Evolutionary conservation across 2,329 filamentous ascomycete species (phyloP).

Genomic region (Apiospora pterosperma): DNA sequence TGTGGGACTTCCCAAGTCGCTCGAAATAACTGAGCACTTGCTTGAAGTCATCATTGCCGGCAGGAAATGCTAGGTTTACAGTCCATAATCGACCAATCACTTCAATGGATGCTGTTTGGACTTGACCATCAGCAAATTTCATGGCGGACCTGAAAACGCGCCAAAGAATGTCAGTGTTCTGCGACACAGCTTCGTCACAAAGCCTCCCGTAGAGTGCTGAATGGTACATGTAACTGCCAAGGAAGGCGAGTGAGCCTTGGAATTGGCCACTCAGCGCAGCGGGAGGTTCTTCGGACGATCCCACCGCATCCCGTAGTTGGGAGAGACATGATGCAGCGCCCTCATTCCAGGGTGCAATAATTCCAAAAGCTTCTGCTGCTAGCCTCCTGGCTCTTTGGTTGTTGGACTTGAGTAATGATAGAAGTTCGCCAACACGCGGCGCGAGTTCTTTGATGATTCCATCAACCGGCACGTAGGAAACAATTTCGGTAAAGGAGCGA

Average conservation of each 20-base stretch:
- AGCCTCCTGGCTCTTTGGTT: constrained; percentile 63
- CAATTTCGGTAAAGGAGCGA: constrained; percentile 22
- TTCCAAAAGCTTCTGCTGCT: constrained; percentile 70
- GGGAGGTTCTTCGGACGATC: constrained; percentile 19
- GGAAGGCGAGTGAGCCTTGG: constrained; percentile 25
- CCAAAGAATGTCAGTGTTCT: constrained; percentile 21
- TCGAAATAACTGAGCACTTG: constrained; percentile 39
- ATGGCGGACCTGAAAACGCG: constrained; percentile 15
- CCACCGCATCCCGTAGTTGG: constrained; percentile 24
- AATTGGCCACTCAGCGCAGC: constrained; percentile 26
- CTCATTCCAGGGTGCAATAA: constrained; percentile 65
- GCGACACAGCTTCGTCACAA: constrained; percentile 12
- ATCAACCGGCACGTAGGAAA: constrained; percentile 27
- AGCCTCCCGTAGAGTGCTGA: constrained; percentile 22
- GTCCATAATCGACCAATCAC: constrained; percentile 30
- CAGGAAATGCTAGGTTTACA: constrained; percentile 22
- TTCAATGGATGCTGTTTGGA: constrained; percentile 24
- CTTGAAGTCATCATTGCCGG: constrained; percentile 43
- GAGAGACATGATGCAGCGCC: constrained; percentile 38
- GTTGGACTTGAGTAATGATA: constrained; percentile 66
- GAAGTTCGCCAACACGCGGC: constrained; percentile 47
- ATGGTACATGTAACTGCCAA: constrained; percentile 24
- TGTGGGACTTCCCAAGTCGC: constrained; percentile 64
- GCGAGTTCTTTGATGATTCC: constrained; percentile 33
- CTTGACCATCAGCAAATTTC: constrained; percentile 15